Percentiles rank a stretch among this genome's conserved stretches.
These are phyloP conservation scores for Aspergillus hiratsukae DNA, from an alignment of 2,329 filamentous ascomycete species.

Conservation along the genomic window DNA sequence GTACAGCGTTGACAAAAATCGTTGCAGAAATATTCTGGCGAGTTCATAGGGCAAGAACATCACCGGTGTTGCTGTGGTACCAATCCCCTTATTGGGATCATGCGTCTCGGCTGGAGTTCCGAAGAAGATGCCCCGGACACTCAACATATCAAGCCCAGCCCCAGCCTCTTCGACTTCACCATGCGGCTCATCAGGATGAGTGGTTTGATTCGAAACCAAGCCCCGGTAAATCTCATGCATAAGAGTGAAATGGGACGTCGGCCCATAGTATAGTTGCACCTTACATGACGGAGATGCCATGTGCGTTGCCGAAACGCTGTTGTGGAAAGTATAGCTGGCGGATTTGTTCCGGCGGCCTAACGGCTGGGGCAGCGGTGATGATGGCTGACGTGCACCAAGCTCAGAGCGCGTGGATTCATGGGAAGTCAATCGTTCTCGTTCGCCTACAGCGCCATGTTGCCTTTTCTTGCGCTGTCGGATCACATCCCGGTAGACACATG, in stretches of 20 bases:
- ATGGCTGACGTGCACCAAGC: conserved; percentile 8
- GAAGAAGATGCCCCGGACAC: conserved; percentile 37
- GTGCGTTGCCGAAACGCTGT: conserved; percentile 46
- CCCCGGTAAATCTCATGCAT: conserved; percentile 37
- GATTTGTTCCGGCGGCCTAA: conserved; percentile 15
- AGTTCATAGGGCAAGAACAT: conserved; percentile 39
- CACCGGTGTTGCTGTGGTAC: conserved; percentile 19
- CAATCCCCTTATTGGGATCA: conserved; percentile 21
- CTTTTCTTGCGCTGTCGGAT: conserved; percentile 34
- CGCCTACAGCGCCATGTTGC: conserved; percentile 11
- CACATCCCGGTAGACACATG: conserved; percentile 36
- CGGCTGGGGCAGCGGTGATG: conserved; percentile 13
- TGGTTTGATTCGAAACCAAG: conserved; percentile 20
- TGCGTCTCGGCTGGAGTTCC: conserved; percentile 37
- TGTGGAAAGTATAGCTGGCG: conserved; percentile 30
- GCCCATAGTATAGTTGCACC: conserved; percentile 46
- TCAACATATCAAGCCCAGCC: conserved; percentile 36
- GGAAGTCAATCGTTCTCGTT: not conserved
- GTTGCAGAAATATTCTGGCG: conserved; percentile 36
- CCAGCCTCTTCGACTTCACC: conserved; percentile 35
- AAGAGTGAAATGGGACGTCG: conserved; percentile 45
- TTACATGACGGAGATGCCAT: conserved; percentile 42
- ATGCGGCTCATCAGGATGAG: conserved; percentile 17
- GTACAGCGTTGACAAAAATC: conserved; percentile 42
- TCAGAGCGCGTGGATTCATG: conserved; percentile 11